Evolutionary conservation across 2,329 filamentous ascomycete species (phyloP), one percentile per base, ranked within the genome.

Genomic region (Pyricularia grisea): DNA sequence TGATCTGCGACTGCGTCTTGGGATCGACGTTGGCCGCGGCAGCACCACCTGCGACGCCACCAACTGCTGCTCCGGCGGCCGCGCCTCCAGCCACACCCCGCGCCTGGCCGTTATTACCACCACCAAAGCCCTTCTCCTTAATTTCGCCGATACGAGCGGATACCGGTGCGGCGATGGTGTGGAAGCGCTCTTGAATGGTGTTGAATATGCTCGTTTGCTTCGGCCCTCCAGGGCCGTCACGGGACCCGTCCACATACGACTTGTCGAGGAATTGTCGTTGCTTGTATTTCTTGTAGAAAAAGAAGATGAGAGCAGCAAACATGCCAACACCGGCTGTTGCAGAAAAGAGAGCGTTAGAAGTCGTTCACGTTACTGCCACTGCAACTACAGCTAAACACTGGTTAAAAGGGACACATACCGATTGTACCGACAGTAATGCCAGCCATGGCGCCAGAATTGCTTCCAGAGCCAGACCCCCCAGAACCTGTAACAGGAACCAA

Each of bases 21-120:
- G 73, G 75, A 67, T 79, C 74, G 66, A 79, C 76, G 42, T 72
- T 75, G 2, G 73, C 74, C 70, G 71, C 12, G 5, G 20, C 6
- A 9, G 1, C 20, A 6, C 12, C 11, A 17, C 11, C 55, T 2
- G 30, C 5, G 9, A 36, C 17, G 55, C 25, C 20, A 17, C 30
- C 58, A 12, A 33, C 30, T 4, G 58, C 20, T 12, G 67, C n/a
- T 4, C 67, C 42, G 30, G 27, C 23, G 27, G 17, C 42, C 3
- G 4, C 23, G 17, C 28, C 17, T 25, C 17, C 25, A 20, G n/a
- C 58, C 2, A 60, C n/a, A 23, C 36, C 14, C 27, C n/a, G n/a
- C 55, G 42, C 67, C 58, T n/a, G 28, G 31, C 17, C 27, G 7
- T 27, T 25, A 31, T 31, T 42, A 20, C 65, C 20, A n/a, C 30